Base-by-base conservation (phyloP, 345 rosid species). In the Mercurialis annua region DNA sequence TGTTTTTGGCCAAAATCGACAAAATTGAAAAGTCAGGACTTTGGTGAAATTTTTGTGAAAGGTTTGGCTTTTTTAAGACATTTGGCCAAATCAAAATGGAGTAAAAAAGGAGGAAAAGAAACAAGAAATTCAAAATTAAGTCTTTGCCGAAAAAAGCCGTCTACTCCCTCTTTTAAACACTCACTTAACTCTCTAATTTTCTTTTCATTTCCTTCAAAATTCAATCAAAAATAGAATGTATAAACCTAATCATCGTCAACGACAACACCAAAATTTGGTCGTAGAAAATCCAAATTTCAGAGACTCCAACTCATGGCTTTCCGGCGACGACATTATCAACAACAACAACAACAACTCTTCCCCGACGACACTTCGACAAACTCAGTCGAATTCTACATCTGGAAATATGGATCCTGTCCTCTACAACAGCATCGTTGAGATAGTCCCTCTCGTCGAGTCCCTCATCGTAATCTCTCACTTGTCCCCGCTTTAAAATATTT, bases 401-500 rank as follows among this genome's bases (percentile, higher is more conserved):
- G 69, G 18, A 51, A 85, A 79, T 71, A 72, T 95, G 27, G 92
- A 90, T 78, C 97, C 83, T 43, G 84, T 71, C 73, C 96, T 92
- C 61, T 88, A 79, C 69, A 88, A 90, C 36, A 93, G 90, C 68
- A 97, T 95, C 34, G 98, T 88, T 65, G 92, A 87, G 69, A 87
- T 95, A 68, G 85, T 92, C 78, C 97, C 97, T 68, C 98, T 95
- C 68, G 81, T 94, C 65, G 89, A 94, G 80, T 84, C 91, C 61
- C 93, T 82, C 76, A 92, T 95, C 64, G 99, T 94, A 85, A 66
- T 16, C 60, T 52, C 68, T 48, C 59, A 44, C 61, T 64, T 59
- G 66, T 21, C 49, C 20, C 33, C 29, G 2, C 34, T 33, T 17
- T 31, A 10, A 4, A 7, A 4, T 26, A 9, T 65, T 53, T 50